A percentile compares a stretch with the other conserved stretches of the same genome.
Conservation (phyloP, 768 basidiomycete genomes). For the Pholiota microspora region DNA sequence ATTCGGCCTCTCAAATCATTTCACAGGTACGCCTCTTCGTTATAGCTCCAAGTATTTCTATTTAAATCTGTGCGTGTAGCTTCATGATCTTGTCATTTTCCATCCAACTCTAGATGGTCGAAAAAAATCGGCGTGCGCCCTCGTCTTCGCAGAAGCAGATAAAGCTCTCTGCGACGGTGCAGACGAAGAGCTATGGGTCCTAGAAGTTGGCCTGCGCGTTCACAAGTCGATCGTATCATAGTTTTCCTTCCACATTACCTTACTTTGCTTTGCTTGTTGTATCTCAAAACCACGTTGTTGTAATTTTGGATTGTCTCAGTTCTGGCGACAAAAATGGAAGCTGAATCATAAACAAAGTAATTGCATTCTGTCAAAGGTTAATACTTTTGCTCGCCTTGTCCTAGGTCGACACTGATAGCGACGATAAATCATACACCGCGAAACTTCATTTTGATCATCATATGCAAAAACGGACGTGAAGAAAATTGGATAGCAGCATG, state of each 20-base stretch:
- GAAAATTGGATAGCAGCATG: slow-evolving; percentile 17
- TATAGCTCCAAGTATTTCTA: background rate
- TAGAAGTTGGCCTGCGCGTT: slow-evolving; percentile 83
- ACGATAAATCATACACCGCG: slow-evolving; percentile 23
- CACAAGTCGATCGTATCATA: slow-evolving; percentile 56
- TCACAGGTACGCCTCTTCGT: slow-evolving; percentile 61
- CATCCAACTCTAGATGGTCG: slow-evolving; percentile 78
- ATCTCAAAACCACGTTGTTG: slow-evolving; percentile 3
- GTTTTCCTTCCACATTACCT: background rate
- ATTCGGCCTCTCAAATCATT: slow-evolving; percentile 87
- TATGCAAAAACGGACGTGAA: slow-evolving; percentile 22
- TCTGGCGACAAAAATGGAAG: background rate
- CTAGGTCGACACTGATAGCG: slow-evolving; percentile 17
- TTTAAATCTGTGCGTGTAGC: slow-evolving; percentile 38
- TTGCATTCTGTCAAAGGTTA: slow-evolving; percentile 8
- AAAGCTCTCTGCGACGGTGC: slow-evolving; percentile 95
- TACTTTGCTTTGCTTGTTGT: slow-evolving; percentile 6
- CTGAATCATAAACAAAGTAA: slow-evolving; percentile 5
- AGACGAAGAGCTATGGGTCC: slow-evolving; percentile 93
- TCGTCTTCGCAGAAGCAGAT: slow-evolving; percentile 92
- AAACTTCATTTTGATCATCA: slow-evolving; percentile 26
- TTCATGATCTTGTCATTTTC: slow-evolving; percentile 87
- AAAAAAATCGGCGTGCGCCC: slow-evolving; percentile 77
- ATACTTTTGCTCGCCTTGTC: slow-evolving; percentile 17
- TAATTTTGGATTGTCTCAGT: slow-evolving; percentile 3